These are phyloP conservation scores for Linnemannia exigua DNA, from an alignment of 192 early-diverging fungal species.

Conservation along the genomic window DNA sequence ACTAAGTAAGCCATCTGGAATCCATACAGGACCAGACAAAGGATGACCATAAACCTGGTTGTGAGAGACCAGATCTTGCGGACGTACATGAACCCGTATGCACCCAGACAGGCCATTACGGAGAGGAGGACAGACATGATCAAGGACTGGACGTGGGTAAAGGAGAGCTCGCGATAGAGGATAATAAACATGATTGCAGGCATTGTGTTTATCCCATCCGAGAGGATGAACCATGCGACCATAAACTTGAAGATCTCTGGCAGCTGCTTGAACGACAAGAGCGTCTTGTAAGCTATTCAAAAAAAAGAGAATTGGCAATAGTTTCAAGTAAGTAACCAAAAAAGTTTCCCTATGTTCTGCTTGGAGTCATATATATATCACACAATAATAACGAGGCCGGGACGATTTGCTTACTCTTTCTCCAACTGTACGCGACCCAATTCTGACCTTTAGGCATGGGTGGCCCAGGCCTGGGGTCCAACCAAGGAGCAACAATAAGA, in stretches of 20 bases:
- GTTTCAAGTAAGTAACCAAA: background rate
- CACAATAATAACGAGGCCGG: too few relatives aligned
- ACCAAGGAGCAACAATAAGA: slow-evolving; percentile 29
- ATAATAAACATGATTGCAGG: slow-evolving; percentile 67
- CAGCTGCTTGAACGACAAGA: slow-evolving; percentile 60
- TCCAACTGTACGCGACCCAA: slow-evolving; percentile 48
- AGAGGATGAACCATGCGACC: slow-evolving; percentile 75
- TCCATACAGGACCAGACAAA: slow-evolving; percentile 53
- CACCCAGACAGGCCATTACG: slow-evolving; percentile 63
- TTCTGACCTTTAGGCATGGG: slow-evolving; percentile 59
- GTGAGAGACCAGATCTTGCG: slow-evolving; percentile 57
- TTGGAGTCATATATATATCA: too few relatives aligned
- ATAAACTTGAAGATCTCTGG: slow-evolving; percentile 67
- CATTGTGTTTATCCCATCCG: slow-evolving; percentile 70
- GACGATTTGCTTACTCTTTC: slow-evolving; percentile 13
- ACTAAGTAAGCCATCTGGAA: slow-evolving; percentile 67
- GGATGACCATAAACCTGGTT: slow-evolving; percentile 63
- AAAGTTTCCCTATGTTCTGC: too few relatives aligned
- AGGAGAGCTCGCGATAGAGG: slow-evolving; percentile 65
- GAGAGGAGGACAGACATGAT: slow-evolving; percentile 64
- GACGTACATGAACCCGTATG: slow-evolving; percentile 62
- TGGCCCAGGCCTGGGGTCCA: slow-evolving; percentile 49
- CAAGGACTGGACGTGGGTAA: slow-evolving; percentile 60
- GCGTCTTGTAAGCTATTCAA: slow-evolving; percentile 54
- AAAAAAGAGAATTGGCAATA: background rate